These are phyloP conservation scores for Xylariaceae sp. DNA, from an alignment of 2,329 filamentous ascomycete species.

Conservation along the genomic window DNA sequence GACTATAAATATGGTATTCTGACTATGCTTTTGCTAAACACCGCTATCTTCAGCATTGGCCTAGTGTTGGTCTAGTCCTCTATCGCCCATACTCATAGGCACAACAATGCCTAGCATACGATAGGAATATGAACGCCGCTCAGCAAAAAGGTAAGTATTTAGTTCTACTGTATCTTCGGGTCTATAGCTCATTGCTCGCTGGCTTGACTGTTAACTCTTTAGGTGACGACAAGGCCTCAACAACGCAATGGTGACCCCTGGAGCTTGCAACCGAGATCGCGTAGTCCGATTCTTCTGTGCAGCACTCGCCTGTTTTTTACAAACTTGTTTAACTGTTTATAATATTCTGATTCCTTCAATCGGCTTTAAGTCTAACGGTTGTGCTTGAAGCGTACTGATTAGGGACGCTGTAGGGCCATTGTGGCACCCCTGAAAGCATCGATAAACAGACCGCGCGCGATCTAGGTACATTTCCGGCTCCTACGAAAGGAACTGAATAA, in stretches of 20 bases:
- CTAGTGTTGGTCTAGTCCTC: background rate
- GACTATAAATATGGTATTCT: background rate
- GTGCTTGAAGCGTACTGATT: background rate
- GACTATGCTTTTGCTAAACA: background rate
- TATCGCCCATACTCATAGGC: background rate
- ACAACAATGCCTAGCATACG: background rate
- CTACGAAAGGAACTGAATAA: background rate
- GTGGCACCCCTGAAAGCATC: constrained; percentile 15
- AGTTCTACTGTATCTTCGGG: too few species aligned
- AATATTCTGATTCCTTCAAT: too few species aligned
- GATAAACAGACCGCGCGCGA: background rate
- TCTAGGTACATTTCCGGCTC: background rate
- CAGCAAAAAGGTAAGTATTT: too few species aligned
- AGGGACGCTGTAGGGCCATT: background rate
- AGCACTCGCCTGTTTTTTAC: too few species aligned
- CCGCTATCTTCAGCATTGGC: background rate
- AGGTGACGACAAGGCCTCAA: background rate
- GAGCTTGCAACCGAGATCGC: background rate
- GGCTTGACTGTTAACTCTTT: background rate
- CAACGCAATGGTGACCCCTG: background rate
- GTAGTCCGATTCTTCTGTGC: background rate
- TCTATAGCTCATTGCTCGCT: too few species aligned
- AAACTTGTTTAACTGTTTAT: too few species aligned
- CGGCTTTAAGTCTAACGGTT: too few species aligned
- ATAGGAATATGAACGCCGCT: background rate